Conservation (phyloP, 176 grass and related monocot genomes). For the Poa pratensis region DNA sequence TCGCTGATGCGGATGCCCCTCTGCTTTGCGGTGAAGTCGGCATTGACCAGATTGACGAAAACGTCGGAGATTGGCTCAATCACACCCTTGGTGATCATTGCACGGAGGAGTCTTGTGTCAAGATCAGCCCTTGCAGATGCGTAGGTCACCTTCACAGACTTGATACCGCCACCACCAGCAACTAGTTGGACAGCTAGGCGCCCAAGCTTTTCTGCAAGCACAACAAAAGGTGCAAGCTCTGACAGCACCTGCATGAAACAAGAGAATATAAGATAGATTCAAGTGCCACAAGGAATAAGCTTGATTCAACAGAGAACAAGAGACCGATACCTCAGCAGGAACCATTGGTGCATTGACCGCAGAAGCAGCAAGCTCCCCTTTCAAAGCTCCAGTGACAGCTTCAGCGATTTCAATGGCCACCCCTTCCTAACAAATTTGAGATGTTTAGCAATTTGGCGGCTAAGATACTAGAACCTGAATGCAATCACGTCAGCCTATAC, state of each 20-base stretch:
- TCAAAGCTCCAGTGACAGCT: constrained; percentile 93
- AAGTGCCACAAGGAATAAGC: background rate
- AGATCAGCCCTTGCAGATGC: constrained; percentile 76
- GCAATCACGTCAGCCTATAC: background rate
- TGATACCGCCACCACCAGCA: constrained; percentile 81
- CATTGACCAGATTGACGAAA: constrained; percentile 88
- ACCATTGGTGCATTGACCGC: constrained; percentile 92
- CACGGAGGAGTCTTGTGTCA: constrained; percentile 83
- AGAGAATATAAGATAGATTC: background rate
- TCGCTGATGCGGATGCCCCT: constrained; percentile 76
- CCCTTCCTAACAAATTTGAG: constrained; percentile 64
- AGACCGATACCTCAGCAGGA: constrained; percentile 67
- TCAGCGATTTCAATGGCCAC: constrained; percentile 95
- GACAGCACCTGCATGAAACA: constrained; percentile 66
- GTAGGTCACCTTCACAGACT: constrained; percentile 89
- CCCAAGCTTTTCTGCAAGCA: constrained; percentile 87
- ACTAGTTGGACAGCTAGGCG: constrained; percentile 84
- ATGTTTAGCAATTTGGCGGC: constrained; percentile 16
- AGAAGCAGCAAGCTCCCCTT: constrained; percentile 89
- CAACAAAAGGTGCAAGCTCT: constrained; percentile 83
- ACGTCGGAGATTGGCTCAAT: constrained; percentile 83
- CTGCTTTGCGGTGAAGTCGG: constrained; percentile 84
- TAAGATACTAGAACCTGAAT: background rate
- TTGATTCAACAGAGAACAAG: constrained; percentile 4
- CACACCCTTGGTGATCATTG: constrained; percentile 94